Evolutionary conservation across 2,329 filamentous ascomycete genomes (phyloP).

Genomic region (Claviceps humidiphila): DNA sequence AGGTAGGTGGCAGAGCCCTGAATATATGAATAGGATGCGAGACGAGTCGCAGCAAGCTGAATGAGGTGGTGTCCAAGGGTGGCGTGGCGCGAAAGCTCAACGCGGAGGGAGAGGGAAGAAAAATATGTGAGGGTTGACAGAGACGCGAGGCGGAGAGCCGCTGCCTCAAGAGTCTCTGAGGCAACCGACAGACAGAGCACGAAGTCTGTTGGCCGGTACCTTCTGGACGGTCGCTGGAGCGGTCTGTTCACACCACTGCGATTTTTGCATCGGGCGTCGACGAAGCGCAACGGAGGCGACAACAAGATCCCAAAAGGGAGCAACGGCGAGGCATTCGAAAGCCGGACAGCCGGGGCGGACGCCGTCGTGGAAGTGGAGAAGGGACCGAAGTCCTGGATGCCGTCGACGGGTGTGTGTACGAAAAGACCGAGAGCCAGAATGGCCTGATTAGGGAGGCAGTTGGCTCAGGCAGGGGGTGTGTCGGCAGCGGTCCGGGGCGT

Average conservation of each 20-base stretch:
- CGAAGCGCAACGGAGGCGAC: slow-evolving; percentile 2
- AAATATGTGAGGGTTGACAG: neutral
- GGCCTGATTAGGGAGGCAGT: slow-evolving; percentile 13
- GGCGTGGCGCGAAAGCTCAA: neutral
- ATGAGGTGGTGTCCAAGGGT: slow-evolving; percentile 11
- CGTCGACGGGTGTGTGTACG: neutral
- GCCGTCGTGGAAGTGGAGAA: slow-evolving; percentile 10
- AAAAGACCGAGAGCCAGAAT: slow-evolving; percentile 7
- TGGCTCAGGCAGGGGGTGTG: slow-evolving; percentile 6
- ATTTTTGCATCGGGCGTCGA: slow-evolving; percentile 7
- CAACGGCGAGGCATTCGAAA: neutral
- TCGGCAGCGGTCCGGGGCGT: neutral
- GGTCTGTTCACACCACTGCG: slow-evolving; percentile 6
- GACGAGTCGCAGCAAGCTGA: slow-evolving; percentile 18
- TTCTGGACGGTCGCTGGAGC: slow-evolving; percentile 8
- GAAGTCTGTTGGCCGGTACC: slow-evolving; percentile 3
- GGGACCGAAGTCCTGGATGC: slow-evolving; percentile 5
- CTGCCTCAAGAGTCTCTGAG: slow-evolving; percentile 1
- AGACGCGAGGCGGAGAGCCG: neutral
- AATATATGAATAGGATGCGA: neutral
- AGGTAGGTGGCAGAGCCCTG: slow-evolving; percentile 9
- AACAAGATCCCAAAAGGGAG: slow-evolving; percentile 6
- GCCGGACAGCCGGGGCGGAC: slow-evolving; percentile 10
- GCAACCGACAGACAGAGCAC: neutral
- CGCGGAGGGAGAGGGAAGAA: neutral